Evolutionary conservation across 768 basidiomycete species (phyloP), one percentile per base, ranked within the genome.

Genomic region (Boletus eberwhitei): DNA sequence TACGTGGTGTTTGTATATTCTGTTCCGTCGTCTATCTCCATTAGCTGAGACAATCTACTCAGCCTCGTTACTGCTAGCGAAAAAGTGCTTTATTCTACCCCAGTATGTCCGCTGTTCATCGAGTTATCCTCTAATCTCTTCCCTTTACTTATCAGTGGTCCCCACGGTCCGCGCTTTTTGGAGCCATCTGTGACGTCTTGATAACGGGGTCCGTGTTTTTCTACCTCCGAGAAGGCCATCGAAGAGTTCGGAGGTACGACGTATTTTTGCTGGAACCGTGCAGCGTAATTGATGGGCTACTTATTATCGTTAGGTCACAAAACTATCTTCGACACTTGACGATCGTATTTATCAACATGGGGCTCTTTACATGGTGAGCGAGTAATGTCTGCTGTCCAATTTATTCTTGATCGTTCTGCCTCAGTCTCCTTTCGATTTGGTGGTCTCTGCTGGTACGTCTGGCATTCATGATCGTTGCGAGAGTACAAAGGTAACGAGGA

Each of bases 91-190:
- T 6, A 2, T 13, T 5, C 34, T 8, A 26, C 31, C 17, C 56
- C 46, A 3, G 58, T 53, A 6, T 2, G 47, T 16, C 13, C 26
- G 4, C 16, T 9, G 6, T 1, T 36, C n/a, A 17, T 31, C 7
- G 0, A 14, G 4, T 29, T 21, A 26, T 31, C 4, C 1, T 31
- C 8, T 12, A 7, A 49, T 34, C 17, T 8, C 2, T 7, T 9
- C 29, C 0, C n/a, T 19, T 8, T n/a, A 4, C 7, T 14, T 29
- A 24, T 37, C 36, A 59, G 58, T 59, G 58, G 58, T 59, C 57
- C 0, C 57, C 51, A 34, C 57, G 51, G 17, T 56, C 59, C 0
- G 92, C 61, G 3, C 36, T 43, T 19, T 14, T 59, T 5, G 50
- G 50, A 8, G 53, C 40, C 11, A 31, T 50, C 6, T 52, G 59